Base-by-base conservation (phyloP, 1,284 basidiomycete genomes). In the Baeospora myosura region DNA sequence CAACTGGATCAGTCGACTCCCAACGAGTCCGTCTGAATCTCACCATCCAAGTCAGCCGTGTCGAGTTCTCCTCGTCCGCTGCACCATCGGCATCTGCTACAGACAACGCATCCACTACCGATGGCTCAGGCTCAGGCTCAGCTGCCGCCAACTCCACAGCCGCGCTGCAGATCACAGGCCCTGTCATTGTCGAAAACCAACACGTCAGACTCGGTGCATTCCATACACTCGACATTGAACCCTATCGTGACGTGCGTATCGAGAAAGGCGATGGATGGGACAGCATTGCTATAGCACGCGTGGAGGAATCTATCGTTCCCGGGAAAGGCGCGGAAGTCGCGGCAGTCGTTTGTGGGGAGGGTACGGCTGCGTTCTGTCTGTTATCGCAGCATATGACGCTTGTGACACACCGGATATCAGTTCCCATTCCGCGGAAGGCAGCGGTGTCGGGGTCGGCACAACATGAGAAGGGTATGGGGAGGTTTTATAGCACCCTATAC, bases 311-410 rank as follows among this genome's bases (percentile, higher is more conserved):
- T 25, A 91, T 89, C 43, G 72, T 89, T 37, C 91, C 90, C n/a
- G 93, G 92, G 16, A 72, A 86, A 53, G 91, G 94, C 0, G 96
- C 96, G 2, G 95, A 99, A 60, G 88, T 99, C 1, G 96, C 89
- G 6, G 96, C 96, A 0, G 77, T 99, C 12, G 90, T 99, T 1
- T 91, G 91, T 46, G 95, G 96, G 26, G 96, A 98, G 71, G 93
- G 95, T 12, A 85, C 80, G 3, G 96, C 96, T 0, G 86, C 88
- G 1, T 88, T 98, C 55, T 98, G 95, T 61, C 67, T 99, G 18
- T 70, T 99, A 17, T 96, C 92, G 0, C 85, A 97, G 53, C 92
- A 98, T 64, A 97, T 98, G 85, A 99, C 96, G 0, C 74, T 96
- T 20, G 83, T 98, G 29, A 68, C 91, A 5, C 92, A 98, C 60